A percentile compares a stretch with the other conserved stretches of the same genome.
Evolutionary conservation across 495 filamentous ascomycete species (phyloP).

Genomic region (Glonium stellatum): DNA sequence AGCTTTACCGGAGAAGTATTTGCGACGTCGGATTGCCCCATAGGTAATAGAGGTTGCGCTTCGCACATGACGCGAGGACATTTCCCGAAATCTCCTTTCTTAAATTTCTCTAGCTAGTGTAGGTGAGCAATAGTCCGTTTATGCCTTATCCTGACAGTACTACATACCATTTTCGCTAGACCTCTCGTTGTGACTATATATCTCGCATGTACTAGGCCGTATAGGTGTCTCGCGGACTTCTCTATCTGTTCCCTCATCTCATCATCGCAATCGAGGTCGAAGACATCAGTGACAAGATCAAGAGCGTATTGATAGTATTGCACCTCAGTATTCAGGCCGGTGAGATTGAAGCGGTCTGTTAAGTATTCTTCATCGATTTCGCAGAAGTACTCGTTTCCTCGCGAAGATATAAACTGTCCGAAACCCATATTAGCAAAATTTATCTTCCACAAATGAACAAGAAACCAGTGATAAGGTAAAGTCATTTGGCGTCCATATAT

Average conservation of each 20-base stretch:
- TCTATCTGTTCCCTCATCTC: conserved; percentile 97
- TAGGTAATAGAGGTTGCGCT: conserved; percentile 82
- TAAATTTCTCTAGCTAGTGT: conserved; percentile 89
- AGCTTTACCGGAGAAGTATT: conserved; percentile 85
- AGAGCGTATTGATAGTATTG: conserved; percentile 98
- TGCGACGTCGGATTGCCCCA: conserved; percentile 83
- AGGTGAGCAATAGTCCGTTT: neutral
- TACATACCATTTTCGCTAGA: conserved; percentile 85
- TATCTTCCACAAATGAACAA: too few relatives aligned
- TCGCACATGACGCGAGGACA: conserved; percentile 93
- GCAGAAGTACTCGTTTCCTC: conserved; percentile 99
- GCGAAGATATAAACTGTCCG: conserved; percentile 84
- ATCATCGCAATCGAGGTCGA: conserved; percentile 97
- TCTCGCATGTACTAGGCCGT: conserved; percentile 90
- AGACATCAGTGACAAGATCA: conserved; percentile 98
- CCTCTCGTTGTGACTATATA: conserved; percentile 97
- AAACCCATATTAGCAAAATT: neutral
- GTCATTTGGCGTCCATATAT: too few relatives aligned
- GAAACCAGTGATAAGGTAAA: too few relatives aligned
- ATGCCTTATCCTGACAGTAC: neutral
- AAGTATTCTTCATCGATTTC: conserved; percentile 99
- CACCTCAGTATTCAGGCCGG: conserved; percentile 92
- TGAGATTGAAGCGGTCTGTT: conserved; percentile 97
- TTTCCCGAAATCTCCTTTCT: conserved; percentile 96
- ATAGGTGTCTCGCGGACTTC: conserved; percentile 92